Conservation (phyloP, 768 basidiomycete genomes). For the Serendipita vermifera region DNA sequence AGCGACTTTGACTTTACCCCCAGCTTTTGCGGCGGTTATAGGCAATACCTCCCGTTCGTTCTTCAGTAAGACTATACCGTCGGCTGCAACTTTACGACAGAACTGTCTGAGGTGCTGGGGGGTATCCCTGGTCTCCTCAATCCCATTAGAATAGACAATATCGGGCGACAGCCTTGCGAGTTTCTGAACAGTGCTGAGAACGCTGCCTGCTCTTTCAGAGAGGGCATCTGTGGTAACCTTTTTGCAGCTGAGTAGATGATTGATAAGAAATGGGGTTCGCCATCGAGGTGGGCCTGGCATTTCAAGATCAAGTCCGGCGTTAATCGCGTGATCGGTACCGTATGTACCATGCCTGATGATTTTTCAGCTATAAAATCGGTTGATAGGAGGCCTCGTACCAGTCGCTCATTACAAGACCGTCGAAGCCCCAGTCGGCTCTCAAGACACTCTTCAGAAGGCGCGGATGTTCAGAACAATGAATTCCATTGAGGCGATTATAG, state of each 20-base stretch:
- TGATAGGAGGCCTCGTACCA: slow-evolving; percentile 35
- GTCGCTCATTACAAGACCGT: slow-evolving; percentile 71
- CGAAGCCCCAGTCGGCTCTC: slow-evolving; percentile 59
- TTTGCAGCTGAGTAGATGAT: slow-evolving; percentile 40
- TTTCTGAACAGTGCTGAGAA: slow-evolving; percentile 12
- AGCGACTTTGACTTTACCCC: slow-evolving; percentile 36
- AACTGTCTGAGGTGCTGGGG: slow-evolving; percentile 43
- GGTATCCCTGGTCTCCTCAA: slow-evolving; percentile 36
- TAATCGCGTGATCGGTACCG: slow-evolving; percentile 47
- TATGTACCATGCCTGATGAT: slow-evolving; percentile 56
- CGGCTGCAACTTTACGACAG: slow-evolving; percentile 42
- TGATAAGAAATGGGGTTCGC: slow-evolving; percentile 56
- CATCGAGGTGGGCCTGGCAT: slow-evolving; percentile 70
- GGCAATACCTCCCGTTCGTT: slow-evolving; percentile 48
- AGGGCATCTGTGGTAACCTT: slow-evolving; percentile 27
- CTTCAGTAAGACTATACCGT: slow-evolving; percentile 54
- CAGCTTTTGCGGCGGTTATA: slow-evolving; percentile 23
- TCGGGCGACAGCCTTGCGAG: slow-evolving; percentile 7
- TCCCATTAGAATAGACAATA: slow-evolving; percentile 9
- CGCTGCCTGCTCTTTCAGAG: slow-evolving; percentile 18
- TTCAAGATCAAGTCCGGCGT: slow-evolving; percentile 69
- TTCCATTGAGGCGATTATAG: slow-evolving; percentile 46
- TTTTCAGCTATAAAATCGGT: background rate
- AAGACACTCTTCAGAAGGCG: slow-evolving; percentile 47
- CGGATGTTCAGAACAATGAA: slow-evolving; percentile 53